Percentiles rank a stretch among this genome's conserved stretches.
Conservation (phyloP, 2,329 filamentous ascomycete genomes). For the Sphaerulina vaccinii region DNA sequence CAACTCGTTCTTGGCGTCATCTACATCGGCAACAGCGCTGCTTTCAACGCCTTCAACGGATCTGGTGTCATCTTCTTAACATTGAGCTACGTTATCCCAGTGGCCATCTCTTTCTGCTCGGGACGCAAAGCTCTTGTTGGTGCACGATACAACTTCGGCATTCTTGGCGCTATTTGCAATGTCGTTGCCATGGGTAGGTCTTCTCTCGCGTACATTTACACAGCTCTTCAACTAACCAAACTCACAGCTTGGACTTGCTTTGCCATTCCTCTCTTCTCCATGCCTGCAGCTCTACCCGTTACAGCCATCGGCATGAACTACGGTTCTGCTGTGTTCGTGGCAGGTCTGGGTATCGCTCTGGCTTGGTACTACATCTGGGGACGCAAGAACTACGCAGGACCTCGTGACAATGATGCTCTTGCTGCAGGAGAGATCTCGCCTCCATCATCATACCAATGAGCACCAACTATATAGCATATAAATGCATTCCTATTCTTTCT, state of each 20-base stretch:
- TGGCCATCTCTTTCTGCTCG: slow-evolving; percentile 61
- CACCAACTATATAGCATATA: slow-evolving; percentile 1
- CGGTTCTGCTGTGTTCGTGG: slow-evolving; percentile 71
- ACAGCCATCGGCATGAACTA: slow-evolving; percentile 66
- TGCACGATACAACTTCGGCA: slow-evolving; percentile 62
- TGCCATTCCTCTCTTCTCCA: slow-evolving; percentile 69
- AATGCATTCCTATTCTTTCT: background rate
- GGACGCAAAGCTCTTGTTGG: slow-evolving; percentile 59
- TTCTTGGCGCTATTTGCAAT: slow-evolving; percentile 62
- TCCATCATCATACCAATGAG: background rate
- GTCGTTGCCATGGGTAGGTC: slow-evolving; percentile 61
- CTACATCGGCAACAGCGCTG: slow-evolving; percentile 67
- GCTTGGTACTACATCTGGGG: slow-evolving; percentile 71
- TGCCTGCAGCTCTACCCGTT: slow-evolving; percentile 63
- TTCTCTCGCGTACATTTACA: too few species aligned
- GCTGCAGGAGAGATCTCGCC: slow-evolving; percentile 2
- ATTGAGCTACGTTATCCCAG: slow-evolving; percentile 65
- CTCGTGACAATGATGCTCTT: slow-evolving; percentile 30
- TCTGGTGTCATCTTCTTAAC: slow-evolving; percentile 64
- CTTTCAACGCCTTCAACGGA: slow-evolving; percentile 65
- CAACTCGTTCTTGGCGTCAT: slow-evolving; percentile 64
- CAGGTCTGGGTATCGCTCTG: slow-evolving; percentile 59
- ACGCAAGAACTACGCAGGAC: slow-evolving; percentile 66
- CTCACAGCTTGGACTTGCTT: slow-evolving; percentile 62
- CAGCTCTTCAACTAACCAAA: background rate